phyloP scores from a whole-genome alignment of 306 rosid species.

The Senna tora region DNA sequence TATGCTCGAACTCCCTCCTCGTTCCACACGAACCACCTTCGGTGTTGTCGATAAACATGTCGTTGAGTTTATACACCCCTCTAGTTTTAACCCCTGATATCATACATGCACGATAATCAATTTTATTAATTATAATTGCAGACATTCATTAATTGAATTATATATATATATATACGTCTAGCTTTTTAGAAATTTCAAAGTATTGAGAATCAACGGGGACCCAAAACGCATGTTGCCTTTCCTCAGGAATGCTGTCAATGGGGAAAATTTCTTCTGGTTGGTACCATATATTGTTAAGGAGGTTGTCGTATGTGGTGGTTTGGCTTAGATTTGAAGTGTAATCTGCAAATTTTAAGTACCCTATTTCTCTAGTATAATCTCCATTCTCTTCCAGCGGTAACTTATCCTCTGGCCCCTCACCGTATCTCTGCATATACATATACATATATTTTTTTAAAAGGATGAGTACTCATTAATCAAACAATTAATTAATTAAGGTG shows the following conservation, averaged over 20 bases:
- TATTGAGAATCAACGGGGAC: constrained; percentile 49
- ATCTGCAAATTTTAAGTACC: constrained; percentile 52
- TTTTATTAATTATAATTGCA: no score
- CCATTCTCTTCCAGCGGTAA: constrained; percentile 55
- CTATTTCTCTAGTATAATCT: constrained; percentile 53
- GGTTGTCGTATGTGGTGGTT: constrained; percentile 40
- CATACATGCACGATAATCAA: no score
- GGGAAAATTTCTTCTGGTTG: constrained; percentile 69
- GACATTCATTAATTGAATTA: no score
- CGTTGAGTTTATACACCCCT: constrained; percentile 54
- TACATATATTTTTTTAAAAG: no score
- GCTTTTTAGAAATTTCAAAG: constrained; percentile 38
- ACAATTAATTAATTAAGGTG: neutral
- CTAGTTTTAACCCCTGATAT: constrained; percentile 43
- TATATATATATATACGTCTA: neutral
- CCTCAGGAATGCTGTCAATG: constrained; percentile 57
- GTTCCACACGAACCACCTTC: constrained; percentile 45
- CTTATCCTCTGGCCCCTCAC: constrained; percentile 44
- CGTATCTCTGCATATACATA: constrained; percentile 50
- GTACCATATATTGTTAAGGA: constrained; percentile 65
- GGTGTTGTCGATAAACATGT: constrained; percentile 57
- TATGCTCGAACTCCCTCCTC: constrained; percentile 58
- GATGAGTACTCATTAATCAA: no score
- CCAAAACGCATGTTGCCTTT: constrained; percentile 61
- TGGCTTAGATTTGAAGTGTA: constrained; percentile 46